Conservation (phyloP, 192 early-diverging fungal species). For the Coemansia interrupta region DNA sequence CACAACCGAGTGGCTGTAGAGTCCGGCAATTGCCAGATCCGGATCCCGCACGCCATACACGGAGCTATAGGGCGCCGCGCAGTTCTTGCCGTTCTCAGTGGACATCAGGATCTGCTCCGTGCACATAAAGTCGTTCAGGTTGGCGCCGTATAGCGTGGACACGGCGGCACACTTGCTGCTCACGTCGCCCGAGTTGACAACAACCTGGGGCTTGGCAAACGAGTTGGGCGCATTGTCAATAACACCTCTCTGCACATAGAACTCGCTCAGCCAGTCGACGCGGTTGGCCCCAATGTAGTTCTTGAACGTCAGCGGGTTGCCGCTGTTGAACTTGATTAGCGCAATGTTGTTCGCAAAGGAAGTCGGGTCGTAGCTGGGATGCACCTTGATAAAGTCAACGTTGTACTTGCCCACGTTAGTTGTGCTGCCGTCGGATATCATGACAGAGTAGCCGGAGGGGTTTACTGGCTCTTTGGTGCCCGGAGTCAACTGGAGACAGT, state of each 20-base stretch:
- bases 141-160: slow-evolving; percentile 27
- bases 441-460: slow-evolving; percentile 25
- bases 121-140: slow-evolving; percentile 34
- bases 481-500: slow-evolving; percentile 23
- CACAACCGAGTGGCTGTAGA: slow-evolving; percentile 47
- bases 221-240: not conserved
- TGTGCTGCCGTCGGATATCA: slow-evolving; percentile 21
- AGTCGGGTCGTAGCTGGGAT: slow-evolving; percentile 28
- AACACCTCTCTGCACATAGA: slow-evolving; percentile 18
- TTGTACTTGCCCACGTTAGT: slow-evolving; percentile 16
- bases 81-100: slow-evolving; percentile 2
- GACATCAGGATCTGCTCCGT: slow-evolving; percentile 13
- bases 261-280: slow-evolving; percentile 26
- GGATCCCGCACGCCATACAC: slow-evolving; percentile 33
- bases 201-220: slow-evolving; percentile 11
- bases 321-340: slow-evolving; percentile 19
- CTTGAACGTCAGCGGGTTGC: slow-evolving; percentile 10
- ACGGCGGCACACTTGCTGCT: slow-evolving; percentile 16
- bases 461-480: slow-evolving; percentile 13
- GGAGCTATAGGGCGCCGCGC: slow-evolving; percentile 24
- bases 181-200: slow-evolving; percentile 3
- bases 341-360: slow-evolving; percentile 47
- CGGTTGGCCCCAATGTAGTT: slow-evolving; percentile 49
- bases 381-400: slow-evolving; percentile 15
- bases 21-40: slow-evolving; percentile 31